Conservation (phyloP, 495 filamentous ascomycete species). For the Penicillium samsonianum region DNA sequence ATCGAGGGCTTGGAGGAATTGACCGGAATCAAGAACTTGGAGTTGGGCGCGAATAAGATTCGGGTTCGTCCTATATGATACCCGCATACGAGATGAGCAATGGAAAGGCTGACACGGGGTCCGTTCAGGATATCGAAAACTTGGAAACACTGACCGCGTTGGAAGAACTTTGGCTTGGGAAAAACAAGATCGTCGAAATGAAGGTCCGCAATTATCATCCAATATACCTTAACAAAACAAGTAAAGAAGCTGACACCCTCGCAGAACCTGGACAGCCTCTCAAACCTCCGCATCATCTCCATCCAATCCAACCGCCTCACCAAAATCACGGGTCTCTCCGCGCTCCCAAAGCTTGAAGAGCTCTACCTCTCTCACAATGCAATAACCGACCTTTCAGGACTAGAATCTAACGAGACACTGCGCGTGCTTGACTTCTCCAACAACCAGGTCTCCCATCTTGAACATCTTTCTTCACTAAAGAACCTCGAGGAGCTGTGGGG, state of each 20-base stretch:
- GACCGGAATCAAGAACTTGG: constrained; percentile 72
- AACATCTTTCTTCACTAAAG: constrained; percentile 65
- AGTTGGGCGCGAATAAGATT: constrained; percentile 90
- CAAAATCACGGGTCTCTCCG: constrained; percentile 69
- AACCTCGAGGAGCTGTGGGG: constrained; percentile 92
- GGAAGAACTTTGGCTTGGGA: constrained; percentile 92
- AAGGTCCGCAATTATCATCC: constrained; percentile 45
- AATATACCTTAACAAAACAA: not conserved
- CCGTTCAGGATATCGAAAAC: constrained; percentile 78
- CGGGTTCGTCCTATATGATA: constrained; percentile 46
- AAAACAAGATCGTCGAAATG: constrained; percentile 94
- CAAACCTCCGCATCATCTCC: constrained; percentile 83
- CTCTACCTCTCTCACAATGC: constrained; percentile 98
- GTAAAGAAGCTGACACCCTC: not conserved
- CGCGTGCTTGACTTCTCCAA: constrained; percentile 86
- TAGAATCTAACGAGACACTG: constrained; percentile 69
- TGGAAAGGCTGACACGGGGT: constrained; percentile 8
- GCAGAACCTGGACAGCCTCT: constrained; percentile 66
- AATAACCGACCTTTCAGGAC: constrained; percentile 73
- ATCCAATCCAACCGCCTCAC: constrained; percentile 97
- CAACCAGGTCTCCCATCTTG: constrained; percentile 77
- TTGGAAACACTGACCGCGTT: constrained; percentile 72
- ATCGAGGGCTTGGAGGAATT: constrained; percentile 86
- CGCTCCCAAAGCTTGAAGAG: constrained; percentile 82
- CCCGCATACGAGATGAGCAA: not conserved